Conservation (phyloP, 2,329 filamentous ascomycete species). For the Ophiosphaerella narmari region DNA sequence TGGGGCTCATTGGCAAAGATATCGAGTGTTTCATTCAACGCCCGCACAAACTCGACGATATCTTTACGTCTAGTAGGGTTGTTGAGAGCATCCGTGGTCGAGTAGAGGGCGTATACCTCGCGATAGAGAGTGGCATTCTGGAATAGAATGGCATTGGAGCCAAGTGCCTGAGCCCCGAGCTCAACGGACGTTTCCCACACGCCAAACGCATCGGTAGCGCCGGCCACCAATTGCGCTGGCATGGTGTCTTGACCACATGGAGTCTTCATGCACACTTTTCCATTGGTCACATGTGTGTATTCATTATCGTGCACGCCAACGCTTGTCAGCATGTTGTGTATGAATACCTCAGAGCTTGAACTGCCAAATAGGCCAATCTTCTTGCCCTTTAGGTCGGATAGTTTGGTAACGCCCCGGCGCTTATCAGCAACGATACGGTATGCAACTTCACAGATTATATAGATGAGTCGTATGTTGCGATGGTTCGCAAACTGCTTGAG, state of each 20-base stretch:
- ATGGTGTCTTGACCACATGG: constrained; percentile 26
- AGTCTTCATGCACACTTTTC: constrained; percentile 24
- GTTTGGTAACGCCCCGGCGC: constrained; percentile 14
- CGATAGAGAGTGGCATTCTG: constrained; percentile 27
- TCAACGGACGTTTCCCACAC: constrained; percentile 35
- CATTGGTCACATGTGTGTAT: constrained; percentile 19
- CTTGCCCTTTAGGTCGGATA: constrained; percentile 30
- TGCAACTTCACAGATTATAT: constrained; percentile 32
- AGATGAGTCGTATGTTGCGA: constrained; percentile 33
- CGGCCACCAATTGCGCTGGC: constrained; percentile 17
- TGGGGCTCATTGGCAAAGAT: constrained; percentile 21
- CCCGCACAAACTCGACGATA: constrained; percentile 31
- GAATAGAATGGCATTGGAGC: constrained; percentile 22
- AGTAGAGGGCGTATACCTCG: constrained; percentile 31
- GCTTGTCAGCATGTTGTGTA: constrained; percentile 23
- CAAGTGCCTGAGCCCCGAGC: constrained; percentile 21
- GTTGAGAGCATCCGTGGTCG: constrained; percentile 27
- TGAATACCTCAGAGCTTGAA: constrained; percentile 22
- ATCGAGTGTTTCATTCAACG: constrained; percentile 25
- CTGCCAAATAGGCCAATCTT: constrained; percentile 25
- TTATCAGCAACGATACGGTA: constrained; percentile 33
- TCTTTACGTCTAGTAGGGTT: constrained; percentile 23
- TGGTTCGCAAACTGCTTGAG: constrained; percentile 28
- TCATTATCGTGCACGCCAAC: constrained; percentile 19
- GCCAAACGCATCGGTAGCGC: constrained; percentile 28